These are phyloP conservation scores for Pseudonitzschia delicatissima DNA, from an alignment of 108 stramenopile genomes.

Conservation along the genomic window DNA sequence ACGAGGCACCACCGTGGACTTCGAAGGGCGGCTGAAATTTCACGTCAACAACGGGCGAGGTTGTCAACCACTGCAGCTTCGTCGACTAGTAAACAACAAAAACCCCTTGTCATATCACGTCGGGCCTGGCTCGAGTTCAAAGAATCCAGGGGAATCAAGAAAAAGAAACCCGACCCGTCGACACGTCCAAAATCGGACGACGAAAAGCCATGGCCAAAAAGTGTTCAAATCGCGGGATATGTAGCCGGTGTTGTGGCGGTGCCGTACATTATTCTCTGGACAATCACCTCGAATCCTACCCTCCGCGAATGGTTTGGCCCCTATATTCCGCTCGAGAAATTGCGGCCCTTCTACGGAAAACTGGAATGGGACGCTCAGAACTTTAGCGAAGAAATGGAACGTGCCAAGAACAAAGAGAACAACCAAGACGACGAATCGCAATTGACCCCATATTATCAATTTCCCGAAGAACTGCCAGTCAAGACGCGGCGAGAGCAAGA, in stretches of 20 bases:
- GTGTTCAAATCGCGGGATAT: slow-evolving; percentile 32
- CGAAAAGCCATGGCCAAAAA: slow-evolving; percentile 38
- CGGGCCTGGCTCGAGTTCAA: slow-evolving; percentile 28
- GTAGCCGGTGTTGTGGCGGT: slow-evolving; percentile 14
- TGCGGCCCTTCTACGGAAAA: slow-evolving; percentile 31
- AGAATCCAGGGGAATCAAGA: background rate
- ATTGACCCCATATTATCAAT: slow-evolving; percentile 21
- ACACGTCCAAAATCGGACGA: slow-evolving; percentile 10
- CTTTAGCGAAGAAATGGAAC: slow-evolving; percentile 12
- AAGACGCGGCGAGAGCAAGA: slow-evolving; percentile 23
- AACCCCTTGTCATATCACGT: slow-evolving; percentile 23
- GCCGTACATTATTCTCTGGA: slow-evolving; percentile 33
- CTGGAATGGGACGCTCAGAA: slow-evolving; percentile 30
- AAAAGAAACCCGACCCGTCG: slow-evolving; percentile 11
- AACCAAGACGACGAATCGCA: background rate
- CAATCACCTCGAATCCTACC: slow-evolving; percentile 25
- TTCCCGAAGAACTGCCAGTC: slow-evolving; percentile 21
- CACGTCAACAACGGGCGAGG: background rate
- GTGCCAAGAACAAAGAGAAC: background rate
- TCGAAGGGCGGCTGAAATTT: background rate
- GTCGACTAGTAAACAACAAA: background rate
- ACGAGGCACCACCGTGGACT: background rate
- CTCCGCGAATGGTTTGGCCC: slow-evolving; percentile 26
- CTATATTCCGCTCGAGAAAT: slow-evolving; percentile 17
- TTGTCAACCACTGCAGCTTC: background rate